Evolutionary conservation across 2,329 filamentous ascomycete species (phyloP).

Genomic region (Hypoxylon sp.): DNA sequence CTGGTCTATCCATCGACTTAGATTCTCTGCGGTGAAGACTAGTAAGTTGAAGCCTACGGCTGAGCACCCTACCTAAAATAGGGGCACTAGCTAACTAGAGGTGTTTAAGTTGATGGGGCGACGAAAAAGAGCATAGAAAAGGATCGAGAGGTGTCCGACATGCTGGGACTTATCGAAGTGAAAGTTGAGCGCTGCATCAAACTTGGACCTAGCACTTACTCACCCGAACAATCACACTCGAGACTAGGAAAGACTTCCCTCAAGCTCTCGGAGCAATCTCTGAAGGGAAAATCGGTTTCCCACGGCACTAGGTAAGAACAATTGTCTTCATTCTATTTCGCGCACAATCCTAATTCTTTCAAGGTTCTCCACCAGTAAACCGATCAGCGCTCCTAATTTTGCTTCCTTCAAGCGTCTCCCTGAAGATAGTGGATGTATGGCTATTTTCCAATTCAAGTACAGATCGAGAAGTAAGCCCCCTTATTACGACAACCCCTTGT

Average conservation of each 20-base stretch:
- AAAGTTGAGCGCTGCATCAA: conserved; percentile 27
- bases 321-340: neutral
- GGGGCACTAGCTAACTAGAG: neutral
- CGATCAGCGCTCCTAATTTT: neutral
- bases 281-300: conserved; percentile 55
- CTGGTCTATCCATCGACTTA: conserved; percentile 43
- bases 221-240: neutral
- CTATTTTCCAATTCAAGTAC: conserved; percentile 54
- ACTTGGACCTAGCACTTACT: too few species aligned
- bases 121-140: conserved; percentile 48
- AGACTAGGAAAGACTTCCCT: conserved; percentile 10
- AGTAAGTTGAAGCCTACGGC: conserved; percentile 33
- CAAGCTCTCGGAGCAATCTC: conserved; percentile 54
- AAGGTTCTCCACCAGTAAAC: conserved; percentile 38
- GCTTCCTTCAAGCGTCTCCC: conserved; percentile 1
- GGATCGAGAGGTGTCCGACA: conserved; percentile 45
- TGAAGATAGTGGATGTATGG: conserved; percentile 48
- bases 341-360: neutral
- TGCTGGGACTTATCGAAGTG: conserved; percentile 52
- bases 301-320: conserved; percentile 53
- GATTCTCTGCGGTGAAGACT: conserved; percentile 51
- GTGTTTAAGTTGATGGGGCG: conserved; percentile 46
- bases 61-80: neutral
- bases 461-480: conserved; percentile 52
- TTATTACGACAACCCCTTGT: neutral